These are phyloP conservation scores for Calonectria montana DNA, from an alignment of 2,329 filamentous ascomycete genomes.

Conservation along the genomic window DNA sequence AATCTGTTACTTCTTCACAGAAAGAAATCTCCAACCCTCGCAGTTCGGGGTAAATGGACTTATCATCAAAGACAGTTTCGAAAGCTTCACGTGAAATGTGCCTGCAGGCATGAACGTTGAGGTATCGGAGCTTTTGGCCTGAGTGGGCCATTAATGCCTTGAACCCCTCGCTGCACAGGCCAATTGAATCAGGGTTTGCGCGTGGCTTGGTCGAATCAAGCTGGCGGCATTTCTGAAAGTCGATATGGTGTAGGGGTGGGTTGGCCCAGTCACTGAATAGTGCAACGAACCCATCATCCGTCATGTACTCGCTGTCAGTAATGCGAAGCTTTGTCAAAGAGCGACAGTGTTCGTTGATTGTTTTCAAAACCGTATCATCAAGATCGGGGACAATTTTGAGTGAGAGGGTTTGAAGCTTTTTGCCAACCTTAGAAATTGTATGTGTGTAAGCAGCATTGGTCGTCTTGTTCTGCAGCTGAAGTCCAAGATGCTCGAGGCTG, in stretches of 20 bases:
- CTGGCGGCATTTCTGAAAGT: constrained; percentile 82
- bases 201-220: constrained; percentile 78
- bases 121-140: constrained; percentile 68
- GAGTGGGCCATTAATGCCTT: constrained; percentile 87
- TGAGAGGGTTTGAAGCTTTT: constrained; percentile 79
- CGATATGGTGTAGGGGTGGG: constrained; percentile 74
- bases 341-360: constrained; percentile 77
- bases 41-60: constrained; percentile 74
- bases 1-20: constrained; percentile 74
- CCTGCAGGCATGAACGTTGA: constrained; percentile 87
- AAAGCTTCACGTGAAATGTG: constrained; percentile 81
- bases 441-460: constrained; percentile 68
- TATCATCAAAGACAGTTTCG: constrained; percentile 75
- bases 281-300: constrained; percentile 76
- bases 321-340: constrained; percentile 82
- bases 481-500: constrained; percentile 78
- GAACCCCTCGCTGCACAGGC: constrained; percentile 82
- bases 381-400: constrained; percentile 74
- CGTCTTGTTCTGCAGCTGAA: constrained; percentile 72
- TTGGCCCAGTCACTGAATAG: constrained; percentile 85
- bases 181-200: constrained; percentile 73
- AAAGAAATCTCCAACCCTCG: constrained; percentile 82
- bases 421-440: constrained; percentile 72
- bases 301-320: constrained; percentile 79
- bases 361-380: constrained; percentile 76